These are phyloP conservation scores for Penicillium psychrosexuale DNA, from an alignment of 2,329 filamentous ascomycete genomes.

Conservation along the genomic window DNA sequence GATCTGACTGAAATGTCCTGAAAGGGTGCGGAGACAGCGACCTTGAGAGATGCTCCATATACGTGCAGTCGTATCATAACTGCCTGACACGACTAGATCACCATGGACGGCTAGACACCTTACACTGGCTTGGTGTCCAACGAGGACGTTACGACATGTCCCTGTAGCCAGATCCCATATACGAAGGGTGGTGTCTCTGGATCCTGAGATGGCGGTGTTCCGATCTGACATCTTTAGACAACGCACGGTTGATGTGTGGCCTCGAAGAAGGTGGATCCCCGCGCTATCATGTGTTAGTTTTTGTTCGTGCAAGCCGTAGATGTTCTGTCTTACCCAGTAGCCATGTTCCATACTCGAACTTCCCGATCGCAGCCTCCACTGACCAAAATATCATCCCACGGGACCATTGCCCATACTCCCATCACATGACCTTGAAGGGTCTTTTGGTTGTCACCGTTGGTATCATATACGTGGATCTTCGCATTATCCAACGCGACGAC, in stretches of 20 bases:
- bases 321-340: slow-evolving; percentile 66
- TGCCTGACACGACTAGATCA: slow-evolving; percentile 95
- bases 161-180: slow-evolving; percentile 93
- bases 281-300: slow-evolving; percentile 48
- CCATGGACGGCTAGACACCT: slow-evolving; percentile 93
- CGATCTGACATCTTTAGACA: slow-evolving; percentile 97
- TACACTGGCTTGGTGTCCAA: slow-evolving; percentile 93
- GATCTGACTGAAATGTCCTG: slow-evolving; percentile 96
- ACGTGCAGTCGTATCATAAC: slow-evolving; percentile 93
- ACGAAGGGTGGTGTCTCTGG: slow-evolving; percentile 86
- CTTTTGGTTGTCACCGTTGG: slow-evolving; percentile 80
- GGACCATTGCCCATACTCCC: slow-evolving; percentile 99
- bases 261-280: slow-evolving; percentile 78
- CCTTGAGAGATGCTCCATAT: slow-evolving; percentile 98
- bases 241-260: slow-evolving; percentile 93
- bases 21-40: slow-evolving; percentile 81
- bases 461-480: slow-evolving; percentile 97
- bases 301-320: background rate
- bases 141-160: slow-evolving; percentile 83
- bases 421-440: slow-evolving; percentile 94
- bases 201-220: slow-evolving; percentile 93
- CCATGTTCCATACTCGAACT: slow-evolving; percentile 94
- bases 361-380: slow-evolving; percentile 96
- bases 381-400: slow-evolving; percentile 91
- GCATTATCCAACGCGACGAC: slow-evolving; percentile 97